Evolutionary conservation across 2,329 filamentous ascomycete genomes (phyloP).

Genomic region (Penicillium hesseltinei): DNA sequence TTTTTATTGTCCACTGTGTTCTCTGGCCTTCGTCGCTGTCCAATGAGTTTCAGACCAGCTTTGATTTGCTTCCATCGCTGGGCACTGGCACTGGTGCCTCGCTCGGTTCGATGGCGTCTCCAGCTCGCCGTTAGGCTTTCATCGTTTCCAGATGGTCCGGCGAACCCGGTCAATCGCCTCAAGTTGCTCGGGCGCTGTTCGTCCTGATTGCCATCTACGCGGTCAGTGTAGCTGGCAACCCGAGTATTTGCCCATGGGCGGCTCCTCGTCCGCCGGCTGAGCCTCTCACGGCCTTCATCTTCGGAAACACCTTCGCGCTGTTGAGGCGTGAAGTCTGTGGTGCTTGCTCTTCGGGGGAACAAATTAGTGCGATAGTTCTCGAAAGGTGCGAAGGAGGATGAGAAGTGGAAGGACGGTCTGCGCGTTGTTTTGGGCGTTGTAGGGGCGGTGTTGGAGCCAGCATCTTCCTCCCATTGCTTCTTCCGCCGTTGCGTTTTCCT

Average conservation of each 20-base stretch:
- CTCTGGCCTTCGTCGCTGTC: slow-evolving; percentile 77
- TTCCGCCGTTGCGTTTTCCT: slow-evolving; percentile 58
- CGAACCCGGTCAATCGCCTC: slow-evolving; percentile 62
- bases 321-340: slow-evolving; percentile 58
- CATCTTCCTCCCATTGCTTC: slow-evolving; percentile 52
- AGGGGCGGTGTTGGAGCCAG: slow-evolving; percentile 62
- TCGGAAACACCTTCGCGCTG: slow-evolving; percentile 68
- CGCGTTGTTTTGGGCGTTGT: slow-evolving; percentile 58
- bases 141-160: slow-evolving; percentile 57
- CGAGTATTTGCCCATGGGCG: slow-evolving; percentile 53
- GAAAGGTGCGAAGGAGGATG: slow-evolving; percentile 49
- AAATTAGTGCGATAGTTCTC: slow-evolving; percentile 49
- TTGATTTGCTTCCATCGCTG: slow-evolving; percentile 94
- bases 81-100: slow-evolving; percentile 68
- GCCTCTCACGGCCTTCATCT: slow-evolving; percentile 67
- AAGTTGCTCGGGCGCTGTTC: slow-evolving; percentile 62
- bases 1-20: slow-evolving; percentile 86
- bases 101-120: slow-evolving; percentile 55
- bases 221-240: slow-evolving; percentile 49
- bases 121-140: slow-evolving; percentile 62
- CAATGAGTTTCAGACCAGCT: slow-evolving; percentile 75
- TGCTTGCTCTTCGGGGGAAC: slow-evolving; percentile 64
- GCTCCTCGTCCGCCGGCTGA: slow-evolving; percentile 60
- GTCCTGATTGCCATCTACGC: slow-evolving; percentile 53
- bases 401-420: slow-evolving; percentile 40